Evolutionary conservation across 129 eudicot species (phyloP).

Genomic region (carrot (Daucus carota)): DH1_v3.0 NC_030387.2:11349501-11350000

Average conservation of each 20-base stretch:
- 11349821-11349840: conserved; percentile 15
- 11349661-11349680: background rate
- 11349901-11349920: background rate
- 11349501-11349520: background rate
- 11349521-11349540: background rate
- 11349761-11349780: background rate
- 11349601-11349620: background rate
- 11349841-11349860: too few relatives aligned
- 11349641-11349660: background rate
- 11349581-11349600: background rate
- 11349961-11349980: background rate
- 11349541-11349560: background rate
- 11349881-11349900: background rate
- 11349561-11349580: background rate
- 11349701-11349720: too few relatives aligned
- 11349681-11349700: background rate
- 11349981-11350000: background rate
- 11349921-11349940: background rate
- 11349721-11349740: too few relatives aligned
- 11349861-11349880: too few relatives aligned
- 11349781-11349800: background rate
- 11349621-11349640: conserved; percentile 3
- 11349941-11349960: background rate
- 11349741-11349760: background rate
- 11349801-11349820: background rate